Evolutionary conservation across 768 basidiomycete genomes (phyloP).

Genomic region (Phaffia tasmanica): DNA sequence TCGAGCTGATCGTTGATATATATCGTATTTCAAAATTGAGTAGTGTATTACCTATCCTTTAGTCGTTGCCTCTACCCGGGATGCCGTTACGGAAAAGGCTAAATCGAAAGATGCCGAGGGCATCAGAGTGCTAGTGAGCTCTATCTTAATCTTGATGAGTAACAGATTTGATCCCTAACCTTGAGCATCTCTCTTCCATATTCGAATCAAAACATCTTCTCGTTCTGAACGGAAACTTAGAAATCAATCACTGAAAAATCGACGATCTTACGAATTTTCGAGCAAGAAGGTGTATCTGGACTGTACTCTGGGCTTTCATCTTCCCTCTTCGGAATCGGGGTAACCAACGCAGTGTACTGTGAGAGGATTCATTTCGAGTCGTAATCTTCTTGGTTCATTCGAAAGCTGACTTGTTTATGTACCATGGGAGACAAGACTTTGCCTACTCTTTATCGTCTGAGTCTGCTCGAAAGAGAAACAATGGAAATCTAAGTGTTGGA

Average conservation of each 20-base stretch:
- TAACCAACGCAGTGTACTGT: slow-evolving; percentile 53
- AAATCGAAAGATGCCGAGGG: not conserved
- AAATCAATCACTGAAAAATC: not conserved
- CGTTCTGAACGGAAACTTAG: slow-evolving; percentile 52
- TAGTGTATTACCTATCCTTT: slow-evolving; percentile 52
- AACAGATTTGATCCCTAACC: not conserved
- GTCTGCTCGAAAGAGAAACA: slow-evolving; percentile 51
- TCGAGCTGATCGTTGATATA: not conserved
- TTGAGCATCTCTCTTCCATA: not conserved
- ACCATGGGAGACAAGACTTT: not conserved
- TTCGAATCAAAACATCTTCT: slow-evolving; percentile 7
- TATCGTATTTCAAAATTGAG: not conserved
- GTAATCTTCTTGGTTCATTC: slow-evolving; percentile 40
- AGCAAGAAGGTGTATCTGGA: slow-evolving; percentile 70
- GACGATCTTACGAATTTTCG: slow-evolving; percentile 52
- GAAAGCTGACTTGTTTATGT: not conserved
- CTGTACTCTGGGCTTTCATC: slow-evolving; percentile 79
- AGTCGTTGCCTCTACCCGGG: slow-evolving; percentile 81
- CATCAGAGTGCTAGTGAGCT: too few species aligned
- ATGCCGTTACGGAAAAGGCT: slow-evolving; percentile 76
- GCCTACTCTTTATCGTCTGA: slow-evolving; percentile 53
- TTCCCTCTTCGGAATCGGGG: slow-evolving; percentile 68
- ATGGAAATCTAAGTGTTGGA: slow-evolving; percentile 55
- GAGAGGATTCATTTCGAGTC: slow-evolving; percentile 39
- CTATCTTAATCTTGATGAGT: not conserved